These are phyloP conservation scores for Stephanodiscus triporus DNA, from an alignment of 108 stramenopile genomes.

Conservation along the genomic window DNA sequence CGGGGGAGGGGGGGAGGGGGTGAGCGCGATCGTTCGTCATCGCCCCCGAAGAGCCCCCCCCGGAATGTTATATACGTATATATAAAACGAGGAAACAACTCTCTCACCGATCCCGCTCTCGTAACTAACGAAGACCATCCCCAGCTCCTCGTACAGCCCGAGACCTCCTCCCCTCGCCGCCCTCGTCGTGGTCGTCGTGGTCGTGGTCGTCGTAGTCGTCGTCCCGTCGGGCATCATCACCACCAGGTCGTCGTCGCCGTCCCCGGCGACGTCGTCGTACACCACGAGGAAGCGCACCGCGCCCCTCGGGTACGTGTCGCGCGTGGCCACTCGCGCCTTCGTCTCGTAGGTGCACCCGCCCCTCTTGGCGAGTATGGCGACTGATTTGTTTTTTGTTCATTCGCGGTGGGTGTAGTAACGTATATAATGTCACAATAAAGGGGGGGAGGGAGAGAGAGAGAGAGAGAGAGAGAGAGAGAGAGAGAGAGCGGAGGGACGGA, in stretches of 20 bases:
- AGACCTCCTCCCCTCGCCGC: neutral
- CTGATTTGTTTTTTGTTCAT: constrained; percentile 5
- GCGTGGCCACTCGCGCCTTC: constrained; percentile 40
- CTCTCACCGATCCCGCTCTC: constrained; percentile 31
- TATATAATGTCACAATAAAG: neutral
- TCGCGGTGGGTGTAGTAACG: neutral
- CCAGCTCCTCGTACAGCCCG: constrained; percentile 27
- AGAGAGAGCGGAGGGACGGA: too few species aligned
- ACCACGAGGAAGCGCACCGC: constrained; percentile 46
- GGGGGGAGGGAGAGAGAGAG: neutral
- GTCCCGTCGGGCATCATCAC: constrained; percentile 38
- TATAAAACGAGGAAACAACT: too few species aligned
- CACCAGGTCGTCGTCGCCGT: constrained; percentile 25
- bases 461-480: constrained; percentile 20
- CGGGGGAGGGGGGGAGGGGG: neutral
- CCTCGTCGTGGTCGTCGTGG: neutral
- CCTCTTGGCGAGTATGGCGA: constrained; percentile 47
- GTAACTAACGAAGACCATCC: constrained; percentile 49
- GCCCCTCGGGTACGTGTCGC: constrained; percentile 28
- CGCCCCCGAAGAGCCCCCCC: neutral
- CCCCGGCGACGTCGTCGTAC: constrained; percentile 26
- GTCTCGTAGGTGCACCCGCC: constrained; percentile 54
- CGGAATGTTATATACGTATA: too few species aligned
- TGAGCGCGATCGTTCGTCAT: neutral
- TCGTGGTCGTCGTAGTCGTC: neutral